Conservation (phyloP, 2,329 filamentous ascomycete species). For the Stachybotrys chlorohalonatus region DNA sequence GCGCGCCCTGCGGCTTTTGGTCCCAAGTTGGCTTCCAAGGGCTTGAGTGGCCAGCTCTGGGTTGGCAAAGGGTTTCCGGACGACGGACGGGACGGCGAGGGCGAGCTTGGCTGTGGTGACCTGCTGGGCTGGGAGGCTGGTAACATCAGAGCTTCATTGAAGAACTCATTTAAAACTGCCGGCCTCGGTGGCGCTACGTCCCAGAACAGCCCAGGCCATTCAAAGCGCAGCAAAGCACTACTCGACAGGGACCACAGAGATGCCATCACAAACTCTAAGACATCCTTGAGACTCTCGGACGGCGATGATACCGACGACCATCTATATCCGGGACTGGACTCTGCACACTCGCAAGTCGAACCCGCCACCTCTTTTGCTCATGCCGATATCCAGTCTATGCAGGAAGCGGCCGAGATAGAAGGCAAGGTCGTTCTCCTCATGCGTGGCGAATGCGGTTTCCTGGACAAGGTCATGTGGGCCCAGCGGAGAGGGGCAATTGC, state of each 20-base stretch:
- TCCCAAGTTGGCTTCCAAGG: slow-evolving; percentile 62
- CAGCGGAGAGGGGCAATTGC: slow-evolving; percentile 83
- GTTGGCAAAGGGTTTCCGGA: slow-evolving; percentile 87
- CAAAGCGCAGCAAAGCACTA: slow-evolving; percentile 10
- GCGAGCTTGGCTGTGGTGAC: slow-evolving; percentile 91
- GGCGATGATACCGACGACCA: slow-evolving; percentile 82
- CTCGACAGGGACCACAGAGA: slow-evolving; percentile 19
- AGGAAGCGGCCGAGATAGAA: slow-evolving; percentile 84
- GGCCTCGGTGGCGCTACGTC: slow-evolving; percentile 11
- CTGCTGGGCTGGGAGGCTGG: slow-evolving; percentile 77
- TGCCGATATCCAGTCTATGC: slow-evolving; percentile 84
- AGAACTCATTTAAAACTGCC: slow-evolving; percentile 24
- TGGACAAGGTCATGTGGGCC: slow-evolving; percentile 96
- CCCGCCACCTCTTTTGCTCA: slow-evolving; percentile 41
- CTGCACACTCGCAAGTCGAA: slow-evolving; percentile 23
- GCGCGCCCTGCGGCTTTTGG: slow-evolving; percentile 92
- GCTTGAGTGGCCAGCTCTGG: slow-evolving; percentile 86
- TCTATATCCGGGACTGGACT: slow-evolving; percentile 48
- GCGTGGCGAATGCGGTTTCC: slow-evolving; percentile 87
- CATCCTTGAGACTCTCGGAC: slow-evolving; percentile 12
- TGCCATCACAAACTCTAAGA: slow-evolving; percentile 4
- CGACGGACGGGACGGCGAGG: slow-evolving; percentile 61
- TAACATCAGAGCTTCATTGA: slow-evolving; percentile 34
- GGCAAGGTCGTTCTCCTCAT: slow-evolving; percentile 90
- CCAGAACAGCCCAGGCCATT: slow-evolving; percentile 5